Conservation (phyloP, 495 filamentous ascomycete species). For the Sordaria brevicollis region DNA sequence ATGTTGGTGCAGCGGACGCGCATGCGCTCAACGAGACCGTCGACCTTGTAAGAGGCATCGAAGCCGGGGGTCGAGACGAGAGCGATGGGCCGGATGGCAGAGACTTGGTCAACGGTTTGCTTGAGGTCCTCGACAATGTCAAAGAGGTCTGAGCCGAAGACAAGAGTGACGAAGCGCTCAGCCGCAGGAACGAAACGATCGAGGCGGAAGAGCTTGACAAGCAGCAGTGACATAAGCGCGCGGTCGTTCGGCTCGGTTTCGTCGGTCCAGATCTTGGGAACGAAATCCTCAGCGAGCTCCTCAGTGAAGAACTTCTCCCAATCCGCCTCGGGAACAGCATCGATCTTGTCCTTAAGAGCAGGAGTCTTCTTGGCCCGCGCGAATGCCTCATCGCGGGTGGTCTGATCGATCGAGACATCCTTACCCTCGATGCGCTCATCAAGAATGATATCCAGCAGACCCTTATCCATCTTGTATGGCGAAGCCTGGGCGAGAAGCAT, state of each 20-base stretch:
- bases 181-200: slow-evolving; percentile 90
- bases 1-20: slow-evolving; percentile 83
- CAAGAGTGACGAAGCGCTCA: slow-evolving; percentile 76
- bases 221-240: slow-evolving; percentile 71
- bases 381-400: slow-evolving; percentile 61
- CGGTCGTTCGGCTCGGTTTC: slow-evolving; percentile 55
- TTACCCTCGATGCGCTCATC: slow-evolving; percentile 65
- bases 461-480: slow-evolving; percentile 87
- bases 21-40: slow-evolving; percentile 78
- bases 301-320: slow-evolving; percentile 78
- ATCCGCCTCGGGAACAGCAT: slow-evolving; percentile 44
- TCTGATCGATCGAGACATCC: slow-evolving; percentile 61
- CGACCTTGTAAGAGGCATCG: slow-evolving; percentile 98
- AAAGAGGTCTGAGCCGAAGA: slow-evolving; percentile 79
- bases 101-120: slow-evolving; percentile 75
- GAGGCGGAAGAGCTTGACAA: slow-evolving; percentile 89
- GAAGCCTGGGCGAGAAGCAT: slow-evolving; percentile 92
- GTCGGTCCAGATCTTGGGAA: slow-evolving; percentile 70
- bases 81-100: slow-evolving; percentile 74
- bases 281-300: slow-evolving; percentile 77
- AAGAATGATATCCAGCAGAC: slow-evolving; percentile 73
- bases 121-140: slow-evolving; percentile 75
- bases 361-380: slow-evolving; percentile 54
- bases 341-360: slow-evolving; percentile 63
- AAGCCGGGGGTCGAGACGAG: slow-evolving; percentile 92